Evolutionary conservation across 139 green algal genomes (phyloP).

Genomic region (Nannochloris sp.): DNA sequence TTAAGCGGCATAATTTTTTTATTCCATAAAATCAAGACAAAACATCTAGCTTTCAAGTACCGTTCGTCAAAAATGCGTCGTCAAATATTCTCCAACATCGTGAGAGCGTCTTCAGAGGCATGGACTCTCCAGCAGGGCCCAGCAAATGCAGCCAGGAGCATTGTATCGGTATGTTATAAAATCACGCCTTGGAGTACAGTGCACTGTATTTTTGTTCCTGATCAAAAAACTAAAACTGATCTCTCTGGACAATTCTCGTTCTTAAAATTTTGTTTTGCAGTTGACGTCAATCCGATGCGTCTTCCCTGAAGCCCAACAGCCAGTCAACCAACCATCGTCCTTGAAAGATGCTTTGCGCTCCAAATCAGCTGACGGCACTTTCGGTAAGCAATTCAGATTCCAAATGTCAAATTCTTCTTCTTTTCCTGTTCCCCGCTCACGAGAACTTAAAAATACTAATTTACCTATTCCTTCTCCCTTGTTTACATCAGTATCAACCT

Average conservation of each 20-base stretch:
- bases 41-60: too few species aligned
- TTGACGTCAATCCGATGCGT: background rate
- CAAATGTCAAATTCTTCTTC: too few species aligned
- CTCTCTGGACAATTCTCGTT: background rate
- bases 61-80: background rate
- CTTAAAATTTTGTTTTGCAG: background rate
- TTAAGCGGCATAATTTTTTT: too few species aligned
- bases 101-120: background rate
- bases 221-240: background rate
- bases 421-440: too few species aligned
- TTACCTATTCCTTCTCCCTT: background rate
- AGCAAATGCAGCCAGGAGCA: background rate
- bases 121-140: background rate
- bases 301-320: background rate
- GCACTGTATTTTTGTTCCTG: background rate
- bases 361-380: background rate
- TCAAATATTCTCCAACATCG: background rate
- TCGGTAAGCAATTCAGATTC: background rate
- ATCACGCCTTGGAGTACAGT: too few species aligned
- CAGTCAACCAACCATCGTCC: background rate
- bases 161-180: background rate
- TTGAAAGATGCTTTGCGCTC: background rate
- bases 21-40: too few species aligned
- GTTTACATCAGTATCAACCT: background rate
- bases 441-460: background rate